Conservation (phyloP, 2,329 filamentous ascomycete species). For the Xylariomycetidae sp. region DNA sequence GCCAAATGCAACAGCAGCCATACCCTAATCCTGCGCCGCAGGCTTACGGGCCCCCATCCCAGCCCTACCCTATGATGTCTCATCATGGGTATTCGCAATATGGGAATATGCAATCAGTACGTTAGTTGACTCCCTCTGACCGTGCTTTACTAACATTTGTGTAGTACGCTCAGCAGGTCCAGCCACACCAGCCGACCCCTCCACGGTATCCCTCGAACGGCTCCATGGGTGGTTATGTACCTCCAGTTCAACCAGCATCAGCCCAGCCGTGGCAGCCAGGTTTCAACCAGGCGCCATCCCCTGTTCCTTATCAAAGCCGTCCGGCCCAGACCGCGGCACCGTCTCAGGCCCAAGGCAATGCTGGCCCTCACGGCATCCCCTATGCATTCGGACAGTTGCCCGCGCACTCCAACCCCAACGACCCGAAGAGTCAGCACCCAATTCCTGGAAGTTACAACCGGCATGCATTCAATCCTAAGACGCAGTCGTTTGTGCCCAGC, state of each 20-base stretch:
- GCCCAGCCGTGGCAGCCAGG: conserved; percentile 31
- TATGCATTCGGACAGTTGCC: conserved; percentile 81
- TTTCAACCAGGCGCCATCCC: conserved; percentile 19
- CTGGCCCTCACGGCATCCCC: conserved; percentile 36
- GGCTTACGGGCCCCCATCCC: conserved; percentile 39
- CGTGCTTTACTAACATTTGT: conserved; percentile 18
- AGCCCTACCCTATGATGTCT: conserved; percentile 40
- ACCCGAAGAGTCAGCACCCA: conserved; percentile 72
- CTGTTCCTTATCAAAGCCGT: conserved; percentile 20
- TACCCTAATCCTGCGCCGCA: conserved; percentile 43
- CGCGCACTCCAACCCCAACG: conserved; percentile 62
- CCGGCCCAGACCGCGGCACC: no score
- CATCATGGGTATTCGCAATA: conserved; percentile 42
- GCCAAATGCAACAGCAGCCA: conserved; percentile 41
- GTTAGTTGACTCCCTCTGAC: conserved; percentile 31
- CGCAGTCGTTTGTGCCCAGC: conserved; percentile 80
- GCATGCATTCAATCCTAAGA: conserved; percentile 90
- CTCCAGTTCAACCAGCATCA: conserved; percentile 28
- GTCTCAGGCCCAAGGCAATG: conserved; percentile 17
- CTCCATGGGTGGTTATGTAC: conserved; percentile 29
- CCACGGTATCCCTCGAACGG: conserved; percentile 33
- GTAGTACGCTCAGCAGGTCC: conserved; percentile 21
- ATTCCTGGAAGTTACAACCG: conserved; percentile 80
- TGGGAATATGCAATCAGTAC: conserved; percentile 32
- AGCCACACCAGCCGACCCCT: conserved; percentile 29